Evolutionary conservation across 306 rosid species (phyloP).

Genomic region (Acacia melanoxylon): DNA sequence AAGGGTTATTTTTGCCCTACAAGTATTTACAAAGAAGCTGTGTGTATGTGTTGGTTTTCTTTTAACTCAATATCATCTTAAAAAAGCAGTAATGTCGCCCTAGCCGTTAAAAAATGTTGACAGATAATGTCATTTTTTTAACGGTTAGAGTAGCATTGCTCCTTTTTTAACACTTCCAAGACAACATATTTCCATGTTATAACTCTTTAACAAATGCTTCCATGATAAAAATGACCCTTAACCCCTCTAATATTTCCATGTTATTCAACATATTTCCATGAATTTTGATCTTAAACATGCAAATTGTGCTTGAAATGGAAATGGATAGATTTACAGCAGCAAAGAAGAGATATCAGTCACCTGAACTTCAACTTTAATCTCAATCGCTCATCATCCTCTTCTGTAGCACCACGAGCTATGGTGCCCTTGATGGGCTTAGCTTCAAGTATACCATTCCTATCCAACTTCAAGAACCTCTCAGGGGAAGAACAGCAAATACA

Average conservation of each 20-base stretch:
- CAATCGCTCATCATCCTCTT: slow-evolving; percentile 69
- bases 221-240: too few species aligned
- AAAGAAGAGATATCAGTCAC: slow-evolving; percentile 43
- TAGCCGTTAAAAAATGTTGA: too few species aligned
- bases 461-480: slow-evolving; percentile 86
- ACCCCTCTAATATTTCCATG: slow-evolving; percentile 10
- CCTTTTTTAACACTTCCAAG: too few species aligned
- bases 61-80: too few species aligned
- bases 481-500: slow-evolving; percentile 93
- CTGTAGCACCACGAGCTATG: slow-evolving; percentile 77
- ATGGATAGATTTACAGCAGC: slow-evolving; percentile 13
- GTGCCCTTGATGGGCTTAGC: slow-evolving; percentile 99
- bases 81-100: too few species aligned
- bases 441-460: slow-evolving; percentile 71
- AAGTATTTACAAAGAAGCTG: too few species aligned
- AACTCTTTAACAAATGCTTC: too few species aligned
- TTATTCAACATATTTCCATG: slow-evolving; percentile 11
- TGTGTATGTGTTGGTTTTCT: too few species aligned
- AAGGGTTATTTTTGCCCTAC: too few species aligned
- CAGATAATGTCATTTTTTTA: too few species aligned
- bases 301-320: slow-evolving; percentile 1
- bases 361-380: slow-evolving; percentile 74
- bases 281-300: slow-evolving; percentile 1
- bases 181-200: too few species aligned
- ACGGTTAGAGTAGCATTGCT: too few species aligned